phyloP scores from a whole-genome alignment of 2,329 filamentous ascomycete genomes.

The Zymoseptoria tritici region DNA sequence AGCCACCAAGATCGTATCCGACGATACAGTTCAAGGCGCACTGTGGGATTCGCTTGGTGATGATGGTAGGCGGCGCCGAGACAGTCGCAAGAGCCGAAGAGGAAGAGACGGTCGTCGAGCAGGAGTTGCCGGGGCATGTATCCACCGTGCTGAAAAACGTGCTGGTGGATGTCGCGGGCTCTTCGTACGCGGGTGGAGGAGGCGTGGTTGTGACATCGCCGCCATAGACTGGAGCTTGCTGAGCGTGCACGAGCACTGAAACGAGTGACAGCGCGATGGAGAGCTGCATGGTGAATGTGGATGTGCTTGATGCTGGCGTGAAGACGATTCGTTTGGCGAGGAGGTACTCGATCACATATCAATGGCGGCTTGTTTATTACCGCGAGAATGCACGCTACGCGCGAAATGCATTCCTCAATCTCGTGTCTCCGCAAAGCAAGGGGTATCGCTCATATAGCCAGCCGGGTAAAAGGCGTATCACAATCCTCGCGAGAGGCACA shows the following conservation, averaged over 20 bases:
- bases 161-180: neutral
- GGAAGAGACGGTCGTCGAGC: neutral
- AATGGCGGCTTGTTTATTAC: neutral
- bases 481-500: too few species aligned
- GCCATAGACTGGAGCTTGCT: neutral
- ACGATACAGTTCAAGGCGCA: neutral
- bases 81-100: neutral
- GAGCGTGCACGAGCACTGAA: neutral
- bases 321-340: neutral
- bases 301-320: neutral
- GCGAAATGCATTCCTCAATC: neutral
- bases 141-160: neutral
- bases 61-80: neutral
- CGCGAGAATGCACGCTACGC: neutral
- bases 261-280: neutral
- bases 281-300: neutral
- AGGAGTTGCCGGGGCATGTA: neutral
- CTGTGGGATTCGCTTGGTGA: neutral
- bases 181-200: neutral
- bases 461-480: too few species aligned
- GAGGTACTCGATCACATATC: neutral
- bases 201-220: neutral
- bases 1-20: neutral
- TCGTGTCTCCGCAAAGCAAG: neutral
- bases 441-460: neutral